Conservation (phyloP, 108 stramenopile species). For the Nitzschia inconspicua region DNA sequence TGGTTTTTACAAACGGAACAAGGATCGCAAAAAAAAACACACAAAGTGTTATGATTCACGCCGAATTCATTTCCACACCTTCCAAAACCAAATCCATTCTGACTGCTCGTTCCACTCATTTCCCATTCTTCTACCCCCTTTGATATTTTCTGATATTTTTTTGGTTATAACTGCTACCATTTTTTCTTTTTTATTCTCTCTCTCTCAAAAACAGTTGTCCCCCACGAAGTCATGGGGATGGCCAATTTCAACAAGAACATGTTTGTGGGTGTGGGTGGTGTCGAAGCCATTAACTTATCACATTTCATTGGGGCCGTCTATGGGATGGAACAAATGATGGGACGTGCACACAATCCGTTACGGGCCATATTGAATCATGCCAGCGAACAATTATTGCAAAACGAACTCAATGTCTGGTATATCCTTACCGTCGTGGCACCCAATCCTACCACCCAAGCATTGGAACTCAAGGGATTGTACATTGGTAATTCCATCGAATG, state of each 20-base stretch:
- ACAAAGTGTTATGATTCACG: too few relatives aligned
- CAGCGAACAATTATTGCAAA: constrained; percentile 63
- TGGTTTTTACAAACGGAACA: too few relatives aligned
- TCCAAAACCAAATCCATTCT: too few relatives aligned
- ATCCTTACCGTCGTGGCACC: constrained; percentile 86
- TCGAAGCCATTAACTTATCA: constrained; percentile 91
- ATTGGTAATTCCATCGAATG: constrained; percentile 90
- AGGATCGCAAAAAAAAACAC: too few relatives aligned
- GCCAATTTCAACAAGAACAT: constrained; percentile 95
- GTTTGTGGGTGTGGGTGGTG: constrained; percentile 88
- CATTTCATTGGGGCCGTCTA: constrained; percentile 97
- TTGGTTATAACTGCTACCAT: too few relatives aligned
- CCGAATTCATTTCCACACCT: too few relatives aligned
- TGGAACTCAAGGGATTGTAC: constrained; percentile 83
- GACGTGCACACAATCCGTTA: constrained; percentile 86
- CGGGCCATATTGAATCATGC: constrained; percentile 87
- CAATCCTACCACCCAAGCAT: constrained; percentile 43
- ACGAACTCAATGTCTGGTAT: constrained; percentile 81
- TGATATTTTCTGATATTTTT: too few relatives aligned
- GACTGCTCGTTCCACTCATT: too few relatives aligned
- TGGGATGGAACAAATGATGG: constrained; percentile 97
- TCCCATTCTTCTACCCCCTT: too few relatives aligned
- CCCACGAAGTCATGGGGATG: constrained; percentile 96
- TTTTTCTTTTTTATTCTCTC: too few relatives aligned
- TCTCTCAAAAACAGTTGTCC: too few relatives aligned